A percentile compares a stretch with the other conserved stretches of the same genome.
Conservation (phyloP, 495 filamentous ascomycete species). For the Aspergillus nanangensis region DNA sequence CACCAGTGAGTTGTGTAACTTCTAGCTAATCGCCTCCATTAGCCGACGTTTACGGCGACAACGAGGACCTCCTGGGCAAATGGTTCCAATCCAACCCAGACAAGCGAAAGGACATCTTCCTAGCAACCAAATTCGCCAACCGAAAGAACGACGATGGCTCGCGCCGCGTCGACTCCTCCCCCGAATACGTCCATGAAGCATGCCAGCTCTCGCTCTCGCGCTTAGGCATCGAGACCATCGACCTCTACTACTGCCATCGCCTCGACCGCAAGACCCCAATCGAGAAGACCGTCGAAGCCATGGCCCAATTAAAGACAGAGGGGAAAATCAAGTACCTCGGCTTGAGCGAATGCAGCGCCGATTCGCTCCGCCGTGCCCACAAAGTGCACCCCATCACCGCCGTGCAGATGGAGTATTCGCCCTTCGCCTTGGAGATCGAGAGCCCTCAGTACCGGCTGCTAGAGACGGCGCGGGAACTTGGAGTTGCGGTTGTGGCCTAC, state of each 20-base stretch:
- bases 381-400: slow-evolving; percentile 51
- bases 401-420: slow-evolving; percentile 53
- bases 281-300: slow-evolving; percentile 41
- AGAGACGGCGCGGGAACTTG: slow-evolving; percentile 40
- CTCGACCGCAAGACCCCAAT: slow-evolving; percentile 40
- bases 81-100: slow-evolving; percentile 48
- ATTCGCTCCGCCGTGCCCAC: slow-evolving; percentile 52
- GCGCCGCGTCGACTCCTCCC: slow-evolving; percentile 31
- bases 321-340: slow-evolving; percentile 52
- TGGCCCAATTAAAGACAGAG: slow-evolving; percentile 49
- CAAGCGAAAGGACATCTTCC: slow-evolving; percentile 50
- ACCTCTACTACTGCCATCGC: slow-evolving; percentile 37
- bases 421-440: slow-evolving; percentile 43
- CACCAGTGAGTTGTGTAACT: no score
- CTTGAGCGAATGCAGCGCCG: slow-evolving; percentile 45
- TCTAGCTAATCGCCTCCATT: no score
- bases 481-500: slow-evolving; percentile 39
- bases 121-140: slow-evolving; percentile 50
- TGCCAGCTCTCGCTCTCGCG: slow-evolving; percentile 39
- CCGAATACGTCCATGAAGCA: slow-evolving; percentile 39
- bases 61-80: slow-evolving; percentile 49
- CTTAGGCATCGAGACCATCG: slow-evolving; percentile 40
- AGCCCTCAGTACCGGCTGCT: slow-evolving; percentile 39
- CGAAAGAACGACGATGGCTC: slow-evolving; percentile 12
- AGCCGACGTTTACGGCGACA: slow-evolving; percentile 25